phyloP scores from a whole-genome alignment of 1,284 basidiomycete genomes.

The Ustilago tritici region DNA sequence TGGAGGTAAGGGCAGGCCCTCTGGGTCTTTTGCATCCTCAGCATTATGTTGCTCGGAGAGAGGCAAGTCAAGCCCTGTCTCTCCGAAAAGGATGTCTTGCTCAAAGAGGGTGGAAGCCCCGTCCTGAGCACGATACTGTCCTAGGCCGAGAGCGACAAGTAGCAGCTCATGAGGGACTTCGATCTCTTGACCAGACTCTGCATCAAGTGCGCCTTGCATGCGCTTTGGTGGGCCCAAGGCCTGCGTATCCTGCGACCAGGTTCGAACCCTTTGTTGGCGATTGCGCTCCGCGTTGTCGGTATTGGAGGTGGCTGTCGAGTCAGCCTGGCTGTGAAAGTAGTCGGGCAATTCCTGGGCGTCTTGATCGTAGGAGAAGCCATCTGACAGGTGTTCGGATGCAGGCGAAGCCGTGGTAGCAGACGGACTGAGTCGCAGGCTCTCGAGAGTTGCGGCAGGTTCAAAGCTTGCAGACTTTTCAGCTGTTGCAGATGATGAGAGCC shows the following conservation, averaged over 20 bases:
- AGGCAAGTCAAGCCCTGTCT: constrained; percentile 35
- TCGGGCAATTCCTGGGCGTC: constrained; percentile 54
- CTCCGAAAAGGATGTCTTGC: constrained; percentile 58
- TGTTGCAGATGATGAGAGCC: background rate
- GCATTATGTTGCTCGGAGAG: constrained; percentile 1
- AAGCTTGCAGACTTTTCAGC: background rate
- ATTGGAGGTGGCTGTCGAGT: background rate
- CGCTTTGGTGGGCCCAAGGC: constrained; percentile 22
- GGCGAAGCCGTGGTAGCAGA: constrained; percentile 17
- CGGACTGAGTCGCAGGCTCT: constrained; percentile 14
- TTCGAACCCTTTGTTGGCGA: constrained; percentile 22
- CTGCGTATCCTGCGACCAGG: constrained; percentile 17
- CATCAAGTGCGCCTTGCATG: constrained; percentile 42
- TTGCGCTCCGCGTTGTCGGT: constrained; percentile 13
- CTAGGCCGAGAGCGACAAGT: constrained; percentile 59
- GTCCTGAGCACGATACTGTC: constrained; percentile 60
- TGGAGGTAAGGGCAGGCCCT: background rate
- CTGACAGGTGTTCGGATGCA: constrained; percentile 21
- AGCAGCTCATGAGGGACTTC: constrained; percentile 60
- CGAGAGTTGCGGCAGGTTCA: constrained; percentile 16
- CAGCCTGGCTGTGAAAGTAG: constrained; percentile 14
- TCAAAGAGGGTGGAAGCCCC: constrained; percentile 59
- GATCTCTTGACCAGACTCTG: constrained; percentile 39
- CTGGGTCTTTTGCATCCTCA: background rate
- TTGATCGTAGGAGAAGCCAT: constrained; percentile 52